These are phyloP conservation scores for Pythium dissotocum DNA, from an alignment of 352 stramenopile genomes.

Conservation along the genomic window DNA sequence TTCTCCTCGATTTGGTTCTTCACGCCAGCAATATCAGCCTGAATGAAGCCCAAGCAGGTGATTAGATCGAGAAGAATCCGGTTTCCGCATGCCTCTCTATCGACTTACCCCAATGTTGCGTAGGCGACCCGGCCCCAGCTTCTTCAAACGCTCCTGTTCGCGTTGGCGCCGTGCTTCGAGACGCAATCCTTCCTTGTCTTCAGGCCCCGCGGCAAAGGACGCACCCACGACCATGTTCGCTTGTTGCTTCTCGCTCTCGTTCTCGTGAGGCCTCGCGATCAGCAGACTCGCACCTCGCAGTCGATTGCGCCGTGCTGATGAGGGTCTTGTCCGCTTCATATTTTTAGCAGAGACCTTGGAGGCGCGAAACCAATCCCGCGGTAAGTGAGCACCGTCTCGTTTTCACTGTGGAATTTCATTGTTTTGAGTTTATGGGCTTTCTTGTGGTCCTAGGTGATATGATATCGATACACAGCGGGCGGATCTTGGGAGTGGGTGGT, in stretches of 20 bases:
- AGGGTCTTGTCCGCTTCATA: not conserved
- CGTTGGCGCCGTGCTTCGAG: slow-evolving; percentile 60
- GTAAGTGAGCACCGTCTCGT: slow-evolving; percentile 5
- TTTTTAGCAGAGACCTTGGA: slow-evolving; percentile 1
- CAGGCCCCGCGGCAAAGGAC: slow-evolving; percentile 18
- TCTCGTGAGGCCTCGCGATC: not conserved
- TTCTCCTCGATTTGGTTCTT: slow-evolving; percentile 79
- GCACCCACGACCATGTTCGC: slow-evolving; percentile 11
- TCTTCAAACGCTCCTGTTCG: slow-evolving; percentile 69
- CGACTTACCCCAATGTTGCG: slow-evolving; percentile 61
- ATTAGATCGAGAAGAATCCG: not conserved
- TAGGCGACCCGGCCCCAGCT: slow-evolving; percentile 61
- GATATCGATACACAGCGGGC: slow-evolving; percentile 5
- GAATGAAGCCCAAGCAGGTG: not conserved
- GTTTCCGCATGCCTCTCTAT: not conserved
- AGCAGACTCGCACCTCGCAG: not conserved
- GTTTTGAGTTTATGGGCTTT: slow-evolving; percentile 9
- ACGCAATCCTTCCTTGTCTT: slow-evolving; percentile 53
- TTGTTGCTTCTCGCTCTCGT: not conserved
- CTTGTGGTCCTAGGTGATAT: not conserved
- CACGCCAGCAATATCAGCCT: slow-evolving; percentile 74
- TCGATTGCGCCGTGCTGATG: not conserved
- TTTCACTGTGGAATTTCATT: slow-evolving; percentile 7
- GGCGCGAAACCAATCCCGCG: not conserved
- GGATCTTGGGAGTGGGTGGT: not conserved